A percentile compares a stretch with the other conserved stretches of the same genome.
phyloP scores from a whole-genome alignment of 2,329 filamentous ascomycete genomes.

The Malbranchea zuffiana region DNA sequence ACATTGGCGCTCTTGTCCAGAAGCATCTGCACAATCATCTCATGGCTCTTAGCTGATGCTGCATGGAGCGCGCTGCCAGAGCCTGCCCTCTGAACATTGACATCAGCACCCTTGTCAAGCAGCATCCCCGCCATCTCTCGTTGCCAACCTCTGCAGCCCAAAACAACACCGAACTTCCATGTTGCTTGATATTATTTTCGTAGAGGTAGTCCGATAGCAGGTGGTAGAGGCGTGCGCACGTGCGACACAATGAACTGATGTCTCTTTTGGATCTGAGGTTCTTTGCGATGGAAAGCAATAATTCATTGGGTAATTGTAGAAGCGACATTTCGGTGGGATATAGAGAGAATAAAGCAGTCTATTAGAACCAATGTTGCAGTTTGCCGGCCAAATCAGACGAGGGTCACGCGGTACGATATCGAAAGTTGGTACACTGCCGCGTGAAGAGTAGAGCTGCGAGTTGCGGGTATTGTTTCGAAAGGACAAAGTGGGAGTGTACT shows the following conservation, averaged over 20 bases:
- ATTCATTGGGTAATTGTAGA: too few relatives aligned
- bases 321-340: too few relatives aligned
- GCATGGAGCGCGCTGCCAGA: slow-evolving; percentile 5
- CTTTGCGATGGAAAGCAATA: slow-evolving; percentile 8
- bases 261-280: not conserved
- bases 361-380: too few relatives aligned
- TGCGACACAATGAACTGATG: slow-evolving; percentile 4
- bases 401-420: too few relatives aligned
- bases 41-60: slow-evolving; percentile 2
- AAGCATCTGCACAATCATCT: slow-evolving; percentile 1
- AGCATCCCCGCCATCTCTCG: not conserved
- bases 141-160: slow-evolving; percentile 5
- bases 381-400: too few relatives aligned
- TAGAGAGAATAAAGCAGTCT: too few relatives aligned
- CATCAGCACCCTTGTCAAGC: not conserved
- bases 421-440: too few relatives aligned
- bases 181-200: slow-evolving; percentile 4
- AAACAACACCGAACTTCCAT: not conserved
- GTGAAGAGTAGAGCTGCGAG: too few relatives aligned
- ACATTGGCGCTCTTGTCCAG: slow-evolving; percentile 1
- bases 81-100: not conserved
- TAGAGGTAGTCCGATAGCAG: slow-evolving; percentile 4
- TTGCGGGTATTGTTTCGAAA: too few relatives aligned
- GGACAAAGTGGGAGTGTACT: too few relatives aligned
- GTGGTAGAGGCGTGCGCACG: slow-evolving; percentile 5